phyloP scores from a whole-genome alignment of 306 rosid species.

The Biancaea sappan region DNA sequence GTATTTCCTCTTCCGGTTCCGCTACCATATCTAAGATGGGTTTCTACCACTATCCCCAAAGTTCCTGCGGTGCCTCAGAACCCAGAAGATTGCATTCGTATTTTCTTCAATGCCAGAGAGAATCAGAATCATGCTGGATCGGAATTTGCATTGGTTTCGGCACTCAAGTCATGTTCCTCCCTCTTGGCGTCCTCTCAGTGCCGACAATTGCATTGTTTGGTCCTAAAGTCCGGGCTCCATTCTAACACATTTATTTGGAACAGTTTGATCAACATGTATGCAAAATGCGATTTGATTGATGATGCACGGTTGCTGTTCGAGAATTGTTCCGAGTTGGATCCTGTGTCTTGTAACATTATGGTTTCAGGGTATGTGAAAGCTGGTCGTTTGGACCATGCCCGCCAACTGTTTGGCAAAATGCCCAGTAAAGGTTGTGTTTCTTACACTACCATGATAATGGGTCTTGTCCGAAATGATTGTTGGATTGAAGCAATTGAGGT shows the following conservation, averaged over 20 bases:
- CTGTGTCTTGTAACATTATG: constrained; percentile 85
- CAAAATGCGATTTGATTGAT: constrained; percentile 58
- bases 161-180: constrained; percentile 72
- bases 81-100: constrained; percentile 48
- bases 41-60: constrained; percentile 46
- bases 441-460: constrained; percentile 85
- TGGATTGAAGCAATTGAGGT: constrained; percentile 67
- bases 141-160: constrained; percentile 69
- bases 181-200: constrained; percentile 52
- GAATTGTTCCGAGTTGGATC: constrained; percentile 49
- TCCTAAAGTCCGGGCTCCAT: constrained; percentile 62
- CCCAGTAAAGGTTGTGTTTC: constrained; percentile 69
- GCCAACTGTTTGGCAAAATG: constrained; percentile 70
- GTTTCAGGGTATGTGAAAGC: constrained; percentile 62
- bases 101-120: constrained; percentile 48
- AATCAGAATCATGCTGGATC: constrained; percentile 36
- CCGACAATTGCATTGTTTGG: constrained; percentile 66
- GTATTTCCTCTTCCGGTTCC: constrained; percentile 14
- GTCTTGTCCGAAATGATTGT: constrained; percentile 62
- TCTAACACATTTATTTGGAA: constrained; percentile 63
- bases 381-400: constrained; percentile 62
- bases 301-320: constrained; percentile 58
- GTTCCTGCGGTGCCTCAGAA: constrained; percentile 34
- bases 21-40: constrained; percentile 45
- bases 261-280: constrained; percentile 77